Evolutionary conservation across 202 grass and related monocot genomes (phyloP).

Genomic region (Hordeum pubiflorum): DNA sequence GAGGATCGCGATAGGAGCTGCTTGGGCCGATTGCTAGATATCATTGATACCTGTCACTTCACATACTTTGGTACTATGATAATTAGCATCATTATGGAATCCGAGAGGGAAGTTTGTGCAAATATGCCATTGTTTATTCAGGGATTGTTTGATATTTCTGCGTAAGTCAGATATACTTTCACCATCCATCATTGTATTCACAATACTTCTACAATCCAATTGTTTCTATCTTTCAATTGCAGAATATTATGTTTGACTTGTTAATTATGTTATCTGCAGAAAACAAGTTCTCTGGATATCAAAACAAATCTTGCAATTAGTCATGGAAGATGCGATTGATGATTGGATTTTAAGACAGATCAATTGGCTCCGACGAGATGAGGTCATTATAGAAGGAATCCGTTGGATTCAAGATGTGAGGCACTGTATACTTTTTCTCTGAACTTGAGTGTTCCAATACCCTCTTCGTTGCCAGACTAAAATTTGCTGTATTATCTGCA

Average conservation of each 20-base stretch:
- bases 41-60: neutral
- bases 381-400: conserved; percentile 67
- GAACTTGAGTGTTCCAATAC: neutral
- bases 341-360: conserved; percentile 98
- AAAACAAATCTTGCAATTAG: conserved; percentile 93
- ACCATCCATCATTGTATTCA: conserved; percentile 1
- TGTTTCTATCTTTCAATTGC: conserved; percentile 3
- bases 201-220: neutral
- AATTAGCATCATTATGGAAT: neutral
- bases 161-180: conserved; percentile 18
- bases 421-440: neutral
- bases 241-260: conserved; percentile 17
- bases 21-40: conserved; percentile 13
- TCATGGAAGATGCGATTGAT: conserved; percentile 99
- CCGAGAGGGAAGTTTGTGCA: neutral
- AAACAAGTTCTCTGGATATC: conserved; percentile 95
- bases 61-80: neutral
- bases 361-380: conserved; percentile 71
- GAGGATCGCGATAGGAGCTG: neutral
- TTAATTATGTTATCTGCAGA: conserved; percentile 42
- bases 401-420: conserved; percentile 95
- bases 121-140: neutral
- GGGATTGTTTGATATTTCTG: conserved; percentile 1
- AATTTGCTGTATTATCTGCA: neutral
- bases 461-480: neutral